Base-by-base conservation (phyloP, 176 grass and related monocot species). In the Aegilops longissima region DNA sequence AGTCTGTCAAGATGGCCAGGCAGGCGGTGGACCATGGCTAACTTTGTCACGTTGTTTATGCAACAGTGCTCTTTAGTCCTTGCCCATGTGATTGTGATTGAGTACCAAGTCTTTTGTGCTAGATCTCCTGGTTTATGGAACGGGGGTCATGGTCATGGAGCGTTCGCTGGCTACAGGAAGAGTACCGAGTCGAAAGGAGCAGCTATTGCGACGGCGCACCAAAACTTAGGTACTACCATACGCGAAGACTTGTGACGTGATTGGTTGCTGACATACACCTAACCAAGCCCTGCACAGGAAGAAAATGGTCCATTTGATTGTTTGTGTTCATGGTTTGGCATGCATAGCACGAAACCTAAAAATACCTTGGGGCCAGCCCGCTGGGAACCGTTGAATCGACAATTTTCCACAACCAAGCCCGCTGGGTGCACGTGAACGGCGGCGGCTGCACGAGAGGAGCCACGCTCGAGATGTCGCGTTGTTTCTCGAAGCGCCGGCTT, bases 1-100 rank as follows among this genome's bases (percentile, higher is more conserved):
- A 35, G 70, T 12, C 68, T 11, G 18, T 30, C 66, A 86, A 62
- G 44, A 73, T 31, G 21, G 6, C 8, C 78, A 31, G n/a, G 58
- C 86, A n/a, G 23, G 70, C 2, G 30, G 61, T 44, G 79, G 86
- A 58, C 61, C 86, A 52, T 18, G 66, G 54, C 8, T 44, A 62
- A 24, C 85, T 81, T 87, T 87, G 78, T 63, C 67, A 34, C 40
- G 18, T 71, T 62, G 13, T 39, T 21, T 38, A 23, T 52, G 70
- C 16, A 31, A 76, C 86, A 68, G n/a, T 51, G 72, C 39, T 59
- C 56, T 59, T n/a, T 33, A 66, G 8, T 4, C 61, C 67, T 29
- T n/a, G 23, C 17, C 7, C 23, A 8, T 40, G 16, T 21, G 69
- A 54, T 9, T 59, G 56, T 59, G 56, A 21, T 59, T 7, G 56